Base-by-base conservation (phyloP, 2,329 filamentous ascomycete genomes). In the Leptographium lundbergii region DNA sequence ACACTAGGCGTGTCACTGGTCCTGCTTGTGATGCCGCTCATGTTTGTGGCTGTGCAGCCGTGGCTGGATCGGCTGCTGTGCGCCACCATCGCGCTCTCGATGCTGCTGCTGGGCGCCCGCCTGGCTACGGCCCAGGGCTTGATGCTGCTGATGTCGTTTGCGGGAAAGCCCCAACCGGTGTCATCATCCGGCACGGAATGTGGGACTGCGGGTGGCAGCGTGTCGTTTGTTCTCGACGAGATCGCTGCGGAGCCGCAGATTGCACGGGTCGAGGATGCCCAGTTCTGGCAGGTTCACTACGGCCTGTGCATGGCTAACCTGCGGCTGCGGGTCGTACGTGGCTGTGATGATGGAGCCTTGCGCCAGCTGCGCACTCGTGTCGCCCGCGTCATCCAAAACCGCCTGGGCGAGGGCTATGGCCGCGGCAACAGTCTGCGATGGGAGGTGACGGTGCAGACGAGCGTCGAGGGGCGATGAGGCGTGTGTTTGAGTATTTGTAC, bases 271-370 rank as follows among this genome's bases (percentile, higher is more conserved):
- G 89, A 96, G 60, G 91, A 96, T 67, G 92, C 91, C 1, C 86
- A 91, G 69, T 96, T 99, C 72, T 99, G 94, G 94, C 94, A 99
- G 75, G 94, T 96, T 17, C 94, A 99, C 72, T 96, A 97, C 70
- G 91, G 92, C 1, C 77, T 97, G 48, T 95, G 91, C 68, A 95
- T 97, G 87, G 94, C 94, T 10, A 96, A 95, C 69, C 71, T 99
- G 64, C 95, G 90, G 71, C 73, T 99, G 24, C 81, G 85, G 61
- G 81, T 96, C 29, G 70, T 74, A 5, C 76, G 74, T 62, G 86
- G 85, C 5, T 76, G 72, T 53, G 89, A 94, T 62, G 89, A 94
- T 62, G 82, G 86, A 17, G 81, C 85, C 6, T 75, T 95, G 61
- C 78, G 79, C 60, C 87, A 86, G 66, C 72, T 97, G 63, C 82